Conservation (phyloP, 2,329 filamentous ascomycete genomes). For the Leptographium procerum region DNA sequence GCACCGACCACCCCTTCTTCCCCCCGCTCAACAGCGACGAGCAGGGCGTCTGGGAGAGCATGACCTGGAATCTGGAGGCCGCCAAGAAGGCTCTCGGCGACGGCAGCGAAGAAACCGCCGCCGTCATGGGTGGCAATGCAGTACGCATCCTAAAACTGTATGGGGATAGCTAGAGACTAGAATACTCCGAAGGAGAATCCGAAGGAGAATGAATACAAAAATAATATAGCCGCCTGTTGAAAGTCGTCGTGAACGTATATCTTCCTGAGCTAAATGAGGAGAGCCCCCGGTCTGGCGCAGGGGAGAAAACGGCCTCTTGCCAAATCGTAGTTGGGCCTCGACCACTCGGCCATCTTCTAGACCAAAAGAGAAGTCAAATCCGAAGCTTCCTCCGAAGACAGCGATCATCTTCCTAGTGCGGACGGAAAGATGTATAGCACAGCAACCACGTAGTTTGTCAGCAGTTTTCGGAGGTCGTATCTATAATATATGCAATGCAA, state of each 20-base stretch:
- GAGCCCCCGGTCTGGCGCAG: too few relatives aligned
- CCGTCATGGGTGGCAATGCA: slow-evolving; percentile 15
- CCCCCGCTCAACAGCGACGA: slow-evolving; percentile 52
- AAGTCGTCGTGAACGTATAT: too few relatives aligned
- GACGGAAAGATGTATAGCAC: too few relatives aligned
- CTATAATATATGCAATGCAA: too few relatives aligned
- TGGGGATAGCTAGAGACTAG: neutral
- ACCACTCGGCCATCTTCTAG: too few relatives aligned
- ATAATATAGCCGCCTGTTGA: neutral
- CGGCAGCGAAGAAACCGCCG: slow-evolving; percentile 6
- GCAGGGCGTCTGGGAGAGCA: slow-evolving; percentile 57
- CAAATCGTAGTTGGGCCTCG: too few relatives aligned
- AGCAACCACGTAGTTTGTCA: too few relatives aligned
- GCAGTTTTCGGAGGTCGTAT: too few relatives aligned
- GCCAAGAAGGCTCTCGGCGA: slow-evolving; percentile 16
- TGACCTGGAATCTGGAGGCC: slow-evolving; percentile 42
- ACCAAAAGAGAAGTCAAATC: too few relatives aligned
- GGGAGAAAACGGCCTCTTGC: too few relatives aligned
- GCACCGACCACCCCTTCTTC: slow-evolving; percentile 77
- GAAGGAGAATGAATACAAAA: neutral
- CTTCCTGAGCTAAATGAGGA: neutral
- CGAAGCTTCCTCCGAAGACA: too few relatives aligned
- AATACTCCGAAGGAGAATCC: neutral
- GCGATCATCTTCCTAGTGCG: too few relatives aligned
- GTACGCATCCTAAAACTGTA: slow-evolving; percentile 11